A percentile compares a stretch with the other conserved stretches of the same genome.
Evolutionary conservation across 2,329 filamentous ascomycete species (phyloP).

Genomic region (Trichoderma sp.): DNA sequence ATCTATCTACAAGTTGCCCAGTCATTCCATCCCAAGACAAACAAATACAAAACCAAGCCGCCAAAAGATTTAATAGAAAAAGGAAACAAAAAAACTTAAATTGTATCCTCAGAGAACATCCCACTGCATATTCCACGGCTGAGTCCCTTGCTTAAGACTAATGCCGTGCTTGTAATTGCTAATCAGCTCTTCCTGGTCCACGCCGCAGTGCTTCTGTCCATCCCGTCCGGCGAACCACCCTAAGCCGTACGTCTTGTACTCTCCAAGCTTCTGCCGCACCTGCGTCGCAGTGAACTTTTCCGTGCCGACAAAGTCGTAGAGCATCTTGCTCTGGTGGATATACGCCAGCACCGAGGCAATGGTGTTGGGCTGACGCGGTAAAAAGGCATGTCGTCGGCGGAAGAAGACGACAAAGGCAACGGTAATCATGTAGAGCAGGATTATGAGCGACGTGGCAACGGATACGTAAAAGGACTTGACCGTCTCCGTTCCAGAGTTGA

Average conservation of each 20-base stretch:
- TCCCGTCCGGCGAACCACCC: conserved; percentile 77
- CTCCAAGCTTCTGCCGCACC: conserved; percentile 61
- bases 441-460: conserved; percentile 58
- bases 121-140: conserved; percentile 51
- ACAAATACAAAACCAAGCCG: not conserved
- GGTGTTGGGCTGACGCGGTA: conserved; percentile 75
- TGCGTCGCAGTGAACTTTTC: conserved; percentile 58
- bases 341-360: conserved; percentile 75
- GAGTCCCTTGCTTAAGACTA: conserved; percentile 47
- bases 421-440: conserved; percentile 63
- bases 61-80: not conserved
- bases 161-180: conserved; percentile 64
- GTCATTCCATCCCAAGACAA: too few relatives aligned
- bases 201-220: conserved; percentile 69
- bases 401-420: conserved; percentile 60
- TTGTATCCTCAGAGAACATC: conserved; percentile 32
- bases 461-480: conserved; percentile 64
- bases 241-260: conserved; percentile 65
- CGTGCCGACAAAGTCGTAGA: conserved; percentile 71
- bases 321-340: conserved; percentile 78
- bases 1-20: not conserved
- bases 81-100: not conserved
- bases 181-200: conserved; percentile 72
- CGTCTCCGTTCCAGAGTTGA: conserved; percentile 59
- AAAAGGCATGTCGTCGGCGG: conserved; percentile 65